Evolutionary conservation across 1,284 basidiomycete genomes (phyloP).

Genomic region (Cutaneotrichosporon sp.): DNA sequence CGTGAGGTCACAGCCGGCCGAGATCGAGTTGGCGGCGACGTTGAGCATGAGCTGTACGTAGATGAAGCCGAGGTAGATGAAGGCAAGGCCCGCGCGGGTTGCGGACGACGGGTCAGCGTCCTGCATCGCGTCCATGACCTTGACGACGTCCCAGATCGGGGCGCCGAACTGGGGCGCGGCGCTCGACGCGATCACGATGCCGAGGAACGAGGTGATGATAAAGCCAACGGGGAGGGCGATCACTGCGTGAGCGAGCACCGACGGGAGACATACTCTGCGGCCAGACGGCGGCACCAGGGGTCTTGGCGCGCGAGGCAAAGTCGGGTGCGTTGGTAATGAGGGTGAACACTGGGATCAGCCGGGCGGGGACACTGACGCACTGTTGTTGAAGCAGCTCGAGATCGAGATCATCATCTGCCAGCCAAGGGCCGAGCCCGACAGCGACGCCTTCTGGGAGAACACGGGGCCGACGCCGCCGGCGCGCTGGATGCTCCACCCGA

Average conservation of each 20-base stretch:
- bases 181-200: constrained; percentile 78
- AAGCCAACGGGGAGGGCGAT: constrained; percentile 73
- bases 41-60: constrained; percentile 57
- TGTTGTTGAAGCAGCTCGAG: constrained; percentile 78
- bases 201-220: constrained; percentile 75
- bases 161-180: constrained; percentile 75
- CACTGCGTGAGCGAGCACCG: constrained; percentile 34
- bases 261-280: constrained; percentile 58
- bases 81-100: constrained; percentile 53
- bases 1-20: constrained; percentile 81
- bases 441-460: constrained; percentile 64
- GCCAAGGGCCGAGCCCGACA: constrained; percentile 69
- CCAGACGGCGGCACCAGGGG: constrained; percentile 66
- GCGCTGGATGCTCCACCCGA: constrained; percentile 76
- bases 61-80: constrained; percentile 63
- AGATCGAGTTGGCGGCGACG: constrained; percentile 81
- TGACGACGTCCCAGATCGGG: constrained; percentile 67
- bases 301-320: constrained; percentile 72
- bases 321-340: constrained; percentile 63
- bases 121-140: constrained; percentile 48
- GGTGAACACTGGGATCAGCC: constrained; percentile 36
- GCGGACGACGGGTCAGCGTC: constrained; percentile 28
- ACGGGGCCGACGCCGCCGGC: constrained; percentile 81
- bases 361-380: constrained; percentile 41
- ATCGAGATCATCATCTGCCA: constrained; percentile 79